phyloP scores from a whole-genome alignment of 805 yeast genomes.

The Barnettozyma pratensis region DNA sequence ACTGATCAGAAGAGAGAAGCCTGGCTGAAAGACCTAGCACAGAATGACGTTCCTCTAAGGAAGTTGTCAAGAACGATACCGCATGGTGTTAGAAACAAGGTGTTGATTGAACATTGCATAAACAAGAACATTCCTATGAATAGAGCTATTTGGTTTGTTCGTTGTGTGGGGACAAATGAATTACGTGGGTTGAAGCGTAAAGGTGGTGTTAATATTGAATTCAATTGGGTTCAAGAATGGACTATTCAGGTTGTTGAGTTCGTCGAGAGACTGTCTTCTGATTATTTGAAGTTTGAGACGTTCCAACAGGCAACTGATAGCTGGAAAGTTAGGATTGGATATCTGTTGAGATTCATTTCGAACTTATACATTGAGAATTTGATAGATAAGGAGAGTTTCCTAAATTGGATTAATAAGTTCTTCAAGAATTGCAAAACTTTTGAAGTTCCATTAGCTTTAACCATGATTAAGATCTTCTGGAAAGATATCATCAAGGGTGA shows the following conservation, averaged over 20 bases:
- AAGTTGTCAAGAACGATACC: conserved; percentile 77
- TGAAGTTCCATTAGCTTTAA: conserved; percentile 41
- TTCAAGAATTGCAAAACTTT: conserved; percentile 37
- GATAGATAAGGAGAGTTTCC: conserved; percentile 55
- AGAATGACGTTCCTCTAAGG: conserved; percentile 58
- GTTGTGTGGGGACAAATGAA: conserved; percentile 82
- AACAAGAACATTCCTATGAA: conserved; percentile 61
- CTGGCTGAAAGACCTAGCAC: conserved; percentile 81
- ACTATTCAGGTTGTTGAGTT: conserved; percentile 72
- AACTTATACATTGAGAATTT: conserved; percentile 66
- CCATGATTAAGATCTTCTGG: conserved; percentile 69
- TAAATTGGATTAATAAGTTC: conserved; percentile 58
- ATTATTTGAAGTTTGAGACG: conserved; percentile 30
- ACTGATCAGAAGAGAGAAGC: conserved; percentile 81
- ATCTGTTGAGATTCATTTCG: conserved; percentile 53
- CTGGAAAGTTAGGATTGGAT: conserved; percentile 50
- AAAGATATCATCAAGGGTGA: conserved; percentile 51
- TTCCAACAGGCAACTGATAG: conserved; percentile 34
- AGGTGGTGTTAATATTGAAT: conserved; percentile 38
- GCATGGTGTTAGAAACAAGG: conserved; percentile 77
- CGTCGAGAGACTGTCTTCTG: conserved; percentile 32
- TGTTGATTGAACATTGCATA: conserved; percentile 69
- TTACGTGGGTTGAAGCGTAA: conserved; percentile 52
- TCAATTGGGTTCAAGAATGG: conserved; percentile 82
- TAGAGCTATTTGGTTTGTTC: conserved; percentile 89